Evolutionary conservation across 2,329 filamentous ascomycete species (phyloP).

Genomic region (Xylaria sp.): DNA sequence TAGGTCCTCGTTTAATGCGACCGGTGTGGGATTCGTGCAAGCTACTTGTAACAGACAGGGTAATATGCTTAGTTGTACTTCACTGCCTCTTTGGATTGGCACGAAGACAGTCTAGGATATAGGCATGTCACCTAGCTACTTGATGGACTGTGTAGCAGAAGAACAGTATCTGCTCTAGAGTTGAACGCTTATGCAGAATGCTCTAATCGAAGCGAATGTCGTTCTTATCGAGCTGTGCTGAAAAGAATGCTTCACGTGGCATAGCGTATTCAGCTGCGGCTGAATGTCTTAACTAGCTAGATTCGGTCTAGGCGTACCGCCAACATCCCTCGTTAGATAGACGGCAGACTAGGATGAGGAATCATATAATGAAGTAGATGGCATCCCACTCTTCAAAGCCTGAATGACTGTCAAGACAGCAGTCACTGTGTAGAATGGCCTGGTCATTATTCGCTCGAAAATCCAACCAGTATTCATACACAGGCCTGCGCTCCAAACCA

Average conservation of each 20-base stretch:
- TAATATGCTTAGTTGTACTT: constrained; percentile 41
- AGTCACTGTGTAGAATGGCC: background rate
- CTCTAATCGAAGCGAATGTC: background rate
- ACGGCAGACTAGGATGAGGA: background rate
- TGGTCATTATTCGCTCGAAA: background rate
- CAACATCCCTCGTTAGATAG: background rate
- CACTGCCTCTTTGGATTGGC: constrained; percentile 43
- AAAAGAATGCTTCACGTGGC: background rate
- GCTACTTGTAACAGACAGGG: constrained; percentile 39
- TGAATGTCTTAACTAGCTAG: background rate
- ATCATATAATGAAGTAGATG: background rate
- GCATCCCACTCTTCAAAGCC: background rate
- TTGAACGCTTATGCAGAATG: background rate
- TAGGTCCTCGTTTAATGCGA: constrained; percentile 35
- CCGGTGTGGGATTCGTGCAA: constrained; percentile 42
- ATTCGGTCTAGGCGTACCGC: background rate
- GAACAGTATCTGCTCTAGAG: background rate
- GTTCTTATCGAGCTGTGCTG: background rate
- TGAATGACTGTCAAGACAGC: background rate
- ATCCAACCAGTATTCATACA: constrained; percentile 13
- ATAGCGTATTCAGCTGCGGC: background rate
- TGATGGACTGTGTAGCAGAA: background rate
- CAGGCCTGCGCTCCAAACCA: constrained; percentile 6
- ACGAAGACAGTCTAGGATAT: constrained; percentile 28
- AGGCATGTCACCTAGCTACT: background rate